Conservation (phyloP, 176 grass and related monocot genomes). For the Leersia perrieri region DNA sequence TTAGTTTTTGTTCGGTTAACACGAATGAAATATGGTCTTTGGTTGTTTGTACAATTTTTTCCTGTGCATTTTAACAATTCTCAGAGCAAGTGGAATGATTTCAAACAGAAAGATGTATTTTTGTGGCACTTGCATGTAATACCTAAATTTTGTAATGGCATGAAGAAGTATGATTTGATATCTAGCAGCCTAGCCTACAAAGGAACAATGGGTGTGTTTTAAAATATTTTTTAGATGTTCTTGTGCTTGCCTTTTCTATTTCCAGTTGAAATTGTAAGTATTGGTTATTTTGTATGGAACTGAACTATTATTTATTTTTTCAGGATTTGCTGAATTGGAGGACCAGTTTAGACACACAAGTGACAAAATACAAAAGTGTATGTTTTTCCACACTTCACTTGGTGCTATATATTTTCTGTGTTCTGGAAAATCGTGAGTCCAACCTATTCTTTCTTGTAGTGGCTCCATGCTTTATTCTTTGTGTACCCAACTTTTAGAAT, state of each 20-base stretch:
- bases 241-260: neutral
- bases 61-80: neutral
- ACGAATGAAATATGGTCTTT: neutral
- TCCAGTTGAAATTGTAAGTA: neutral
- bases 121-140: slow-evolving; percentile 2
- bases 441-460: neutral
- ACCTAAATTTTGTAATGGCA: neutral
- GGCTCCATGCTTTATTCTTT: neutral
- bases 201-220: neutral
- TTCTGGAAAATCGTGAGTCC: neutral
- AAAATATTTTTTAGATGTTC: neutral
- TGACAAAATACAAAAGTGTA: slow-evolving; percentile 90
- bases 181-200: neutral
- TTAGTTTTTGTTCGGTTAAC: neutral
- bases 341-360: slow-evolving; percentile 79
- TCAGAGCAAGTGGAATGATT: neutral
- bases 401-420: neutral
- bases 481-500: neutral
- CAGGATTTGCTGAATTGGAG: slow-evolving; percentile 97
- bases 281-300: neutral
- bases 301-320: neutral
- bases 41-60: neutral
- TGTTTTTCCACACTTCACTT: slow-evolving; percentile 29
- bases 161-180: neutral
- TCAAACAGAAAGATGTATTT: neutral